Conservation (phyloP, 768 basidiomycete genomes). For the Tubosaeta sp. region DNA sequence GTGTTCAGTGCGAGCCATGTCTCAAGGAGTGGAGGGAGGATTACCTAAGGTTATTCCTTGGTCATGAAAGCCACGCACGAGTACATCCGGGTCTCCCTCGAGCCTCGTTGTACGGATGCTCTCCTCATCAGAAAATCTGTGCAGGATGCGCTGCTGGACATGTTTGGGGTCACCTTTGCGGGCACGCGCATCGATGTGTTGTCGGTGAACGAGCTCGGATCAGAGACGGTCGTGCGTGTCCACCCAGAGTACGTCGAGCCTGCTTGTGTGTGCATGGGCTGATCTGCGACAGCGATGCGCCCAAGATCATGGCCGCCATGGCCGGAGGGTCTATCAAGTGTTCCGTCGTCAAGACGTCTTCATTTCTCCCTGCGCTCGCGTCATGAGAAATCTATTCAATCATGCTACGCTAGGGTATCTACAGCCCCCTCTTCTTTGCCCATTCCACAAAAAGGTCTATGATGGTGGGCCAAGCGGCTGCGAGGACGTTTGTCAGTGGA, state of each 20-base stretch:
- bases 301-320: slow-evolving; percentile 24
- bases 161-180: slow-evolving; percentile 52
- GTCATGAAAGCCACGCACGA: slow-evolving; percentile 16
- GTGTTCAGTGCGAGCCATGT: slow-evolving; percentile 15
- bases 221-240: slow-evolving; percentile 23
- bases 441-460: slow-evolving; percentile 82
- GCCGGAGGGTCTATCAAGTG: slow-evolving; percentile 18
- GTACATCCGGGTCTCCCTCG: slow-evolving; percentile 22
- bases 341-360: slow-evolving; percentile 22
- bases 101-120: slow-evolving; percentile 33
- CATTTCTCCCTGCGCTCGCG: slow-evolving; percentile 31
- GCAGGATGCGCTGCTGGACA: slow-evolving; percentile 50
- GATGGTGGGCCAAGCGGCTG: slow-evolving; percentile 83
- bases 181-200: slow-evolving; percentile 56
- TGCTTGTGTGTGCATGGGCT: not conserved
- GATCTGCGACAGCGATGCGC: slow-evolving; percentile 18
- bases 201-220: slow-evolving; percentile 36
- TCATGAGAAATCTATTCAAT: slow-evolving; percentile 5
- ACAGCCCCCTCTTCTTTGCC: slow-evolving; percentile 39
- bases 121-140: slow-evolving; percentile 50
- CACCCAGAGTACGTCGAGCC: slow-evolving; percentile 12
- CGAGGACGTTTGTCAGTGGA: slow-evolving; percentile 3
- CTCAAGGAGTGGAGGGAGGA: not conserved
- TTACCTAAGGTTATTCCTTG: slow-evolving; percentile 9
- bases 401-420: not conserved